Evolutionary conservation across 768 basidiomycete genomes (phyloP).

Genomic region (Amanita polypyramis): DNA sequence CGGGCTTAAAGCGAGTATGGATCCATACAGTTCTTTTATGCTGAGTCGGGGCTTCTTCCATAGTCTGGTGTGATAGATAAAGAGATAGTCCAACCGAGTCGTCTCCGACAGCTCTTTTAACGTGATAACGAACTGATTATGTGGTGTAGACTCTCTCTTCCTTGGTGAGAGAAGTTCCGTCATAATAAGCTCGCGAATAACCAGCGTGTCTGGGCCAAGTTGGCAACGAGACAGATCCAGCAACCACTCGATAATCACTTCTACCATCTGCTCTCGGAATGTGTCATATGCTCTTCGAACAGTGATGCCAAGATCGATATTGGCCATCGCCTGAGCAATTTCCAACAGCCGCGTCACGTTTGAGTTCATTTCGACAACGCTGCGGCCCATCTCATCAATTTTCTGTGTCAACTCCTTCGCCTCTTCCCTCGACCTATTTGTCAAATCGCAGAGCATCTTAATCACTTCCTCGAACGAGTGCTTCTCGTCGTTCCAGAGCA

Average conservation of each 20-base stretch:
- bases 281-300: slow-evolving; percentile 81
- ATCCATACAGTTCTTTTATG: slow-evolving; percentile 75
- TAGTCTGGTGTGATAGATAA: slow-evolving; percentile 72
- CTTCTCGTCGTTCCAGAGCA: slow-evolving; percentile 97
- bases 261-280: slow-evolving; percentile 78
- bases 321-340: slow-evolving; percentile 66
- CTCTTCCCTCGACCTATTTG: slow-evolving; percentile 42
- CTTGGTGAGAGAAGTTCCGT: slow-evolving; percentile 57
- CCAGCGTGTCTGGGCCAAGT: slow-evolving; percentile 52
- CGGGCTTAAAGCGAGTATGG: slow-evolving; percentile 59
- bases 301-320: slow-evolving; percentile 88
- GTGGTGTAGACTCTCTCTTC: slow-evolving; percentile 36
- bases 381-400: slow-evolving; percentile 75
- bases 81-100: slow-evolving; percentile 61
- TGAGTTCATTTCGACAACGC: slow-evolving; percentile 69
- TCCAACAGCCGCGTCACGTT: slow-evolving; percentile 50
- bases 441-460: slow-evolving; percentile 52
- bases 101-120: slow-evolving; percentile 39
- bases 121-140: slow-evolving; percentile 24
- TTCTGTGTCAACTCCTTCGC: slow-evolving; percentile 44
- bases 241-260: slow-evolving; percentile 81
- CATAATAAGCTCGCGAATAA: slow-evolving; percentile 66
- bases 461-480: slow-evolving; percentile 89
- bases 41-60: slow-evolving; percentile 81
- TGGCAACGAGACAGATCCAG: slow-evolving; percentile 69